Evolutionary conservation across 2,329 filamentous ascomycete species (phyloP), one percentile per base, ranked within the genome.

Genomic region (Colletotrichum sp.): DNA sequence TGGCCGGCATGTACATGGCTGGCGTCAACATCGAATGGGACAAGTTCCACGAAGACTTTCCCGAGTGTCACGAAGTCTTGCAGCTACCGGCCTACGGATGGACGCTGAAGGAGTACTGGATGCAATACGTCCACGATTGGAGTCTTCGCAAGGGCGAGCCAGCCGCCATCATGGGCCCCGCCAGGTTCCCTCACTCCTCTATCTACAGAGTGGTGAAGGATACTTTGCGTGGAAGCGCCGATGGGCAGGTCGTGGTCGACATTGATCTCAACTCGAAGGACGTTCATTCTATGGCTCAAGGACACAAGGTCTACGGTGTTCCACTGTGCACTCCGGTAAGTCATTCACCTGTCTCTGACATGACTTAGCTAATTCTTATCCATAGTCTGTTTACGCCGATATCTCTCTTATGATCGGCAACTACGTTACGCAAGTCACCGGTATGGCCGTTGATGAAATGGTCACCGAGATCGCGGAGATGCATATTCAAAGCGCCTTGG

Each of bases 31-130:
- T 96, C 73, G 88, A 93, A 82, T 96, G 94, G 90, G 90, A 92
- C 75, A 94, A 95, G 83, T 94, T 90, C 80, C 92, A 94, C 77
- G 85, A 88, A 69, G 85, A 87, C 74, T 89, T 89, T 75, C 79
- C 81, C 15, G 71, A 78, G 0, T 83, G 82, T 7, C 82, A 85
- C 4, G 82, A 83, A 5, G 86, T 95, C 13, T 83, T 94, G 9
- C 86, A 90, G 8, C 85, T 96, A 2, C 94, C 94, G 0, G 89
- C 90, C 2, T 96, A 96, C 81, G 88, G 88, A 0, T 96, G 93
- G 85, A 92, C 95, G 79, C 87, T 91, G 78, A 94, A 95, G 86
- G 93, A 91, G 77, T 95, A 95, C 81, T 92, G 91, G 90, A 86
- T 91, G 65, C 87, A 89, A 78, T 92, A 92, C 79, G 83, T 88